Evolutionary conservation across 2,329 filamentous ascomycete species (phyloP), one percentile per base, ranked within the genome.

Genomic region (Dendrostoma leiphaemia): DNA sequence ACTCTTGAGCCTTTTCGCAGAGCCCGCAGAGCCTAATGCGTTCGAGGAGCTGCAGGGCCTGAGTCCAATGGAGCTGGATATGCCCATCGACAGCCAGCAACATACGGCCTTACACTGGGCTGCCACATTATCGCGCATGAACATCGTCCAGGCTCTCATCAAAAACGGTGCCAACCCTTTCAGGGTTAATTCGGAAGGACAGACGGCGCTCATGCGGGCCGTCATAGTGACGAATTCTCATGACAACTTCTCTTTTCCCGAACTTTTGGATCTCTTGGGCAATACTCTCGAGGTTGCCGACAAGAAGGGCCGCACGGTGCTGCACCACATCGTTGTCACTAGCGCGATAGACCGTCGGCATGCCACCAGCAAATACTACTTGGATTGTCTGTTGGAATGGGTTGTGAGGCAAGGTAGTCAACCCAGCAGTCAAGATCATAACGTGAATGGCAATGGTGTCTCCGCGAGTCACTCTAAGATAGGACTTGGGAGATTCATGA

Each of bases 91-190:
- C 65, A 82, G 87, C 24, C 91, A 91, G 56, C 86, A 86, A 32
- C 91, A 97, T 65, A 97, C 91, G 17, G 92, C 92, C 3, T 77
- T 99, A 37, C 93, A 97, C 66, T 99, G 94, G 94, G 94, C 94
- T 2, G 91, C 94, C 5, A 97, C 94, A 4, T 78, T 99, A 44
- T 91, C 91, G 3, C 88, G 93, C 15, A 87, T 96, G 67, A 83
- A 89, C 1, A 78, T 99, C 6, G 77, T 97, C 53, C 85, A 89
- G 51, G 82, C 92, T 0, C 79, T 99, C 10, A 89, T 97, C 52
- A 80, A 85, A 5, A 88, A 88, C 44, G 94, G 94, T 1, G 92
- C 93, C 1, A 96, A 87, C 61, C 91, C 96, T 44, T 90, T 87
- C 67, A 84, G 94, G 28, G 88, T 96, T 1, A 99, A 97, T 65